phyloP scores from a whole-genome alignment of 2,329 filamentous ascomycete genomes.

The Colletotrichum tropicicola region DNA sequence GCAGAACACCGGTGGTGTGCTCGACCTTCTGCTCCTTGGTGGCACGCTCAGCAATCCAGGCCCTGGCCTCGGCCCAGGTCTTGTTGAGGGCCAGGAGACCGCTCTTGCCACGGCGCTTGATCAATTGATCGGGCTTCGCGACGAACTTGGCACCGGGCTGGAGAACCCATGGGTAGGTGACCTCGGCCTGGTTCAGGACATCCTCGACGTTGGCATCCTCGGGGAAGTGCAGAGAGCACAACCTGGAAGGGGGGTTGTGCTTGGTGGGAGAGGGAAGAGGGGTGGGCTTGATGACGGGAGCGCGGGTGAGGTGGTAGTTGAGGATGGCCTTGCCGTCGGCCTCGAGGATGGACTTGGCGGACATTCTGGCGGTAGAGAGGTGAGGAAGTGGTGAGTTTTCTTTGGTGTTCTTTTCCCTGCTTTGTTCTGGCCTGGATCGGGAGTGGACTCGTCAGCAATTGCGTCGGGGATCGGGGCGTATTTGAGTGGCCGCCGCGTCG shows the following conservation, averaged over 20 bases:
- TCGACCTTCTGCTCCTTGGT: constrained; percentile 94
- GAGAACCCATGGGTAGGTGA: constrained; percentile 96
- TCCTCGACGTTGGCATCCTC: constrained; percentile 84
- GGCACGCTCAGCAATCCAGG: constrained; percentile 92
- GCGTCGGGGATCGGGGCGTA: background rate
- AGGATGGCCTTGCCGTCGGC: constrained; percentile 99
- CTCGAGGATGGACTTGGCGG: constrained; percentile 93
- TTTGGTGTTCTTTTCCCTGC: constrained; percentile 21
- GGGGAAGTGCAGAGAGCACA: constrained; percentile 92
- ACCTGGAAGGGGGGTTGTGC: constrained; percentile 92
- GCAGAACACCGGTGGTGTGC: constrained; percentile 85
- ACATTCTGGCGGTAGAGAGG: constrained; percentile 46
- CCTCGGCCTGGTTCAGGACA: constrained; percentile 94
- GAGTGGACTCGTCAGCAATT: constrained; percentile 12
- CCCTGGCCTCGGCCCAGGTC: constrained; percentile 92
- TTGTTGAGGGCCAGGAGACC: constrained; percentile 97
- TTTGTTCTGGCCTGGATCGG: constrained; percentile 11
- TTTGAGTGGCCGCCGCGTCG: background rate
- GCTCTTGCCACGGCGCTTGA: constrained; percentile 99
- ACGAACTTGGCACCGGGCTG: constrained; percentile 88
- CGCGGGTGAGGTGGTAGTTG: constrained; percentile 99
- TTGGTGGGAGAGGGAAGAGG: constrained; percentile 84
- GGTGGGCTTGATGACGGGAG: constrained; percentile 96
- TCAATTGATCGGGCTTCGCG: constrained; percentile 99
- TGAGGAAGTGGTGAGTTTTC: constrained; percentile 16